These are phyloP conservation scores for Limnomonas spitsbergensis DNA, from an alignment of 139 green algal species.

Conservation along the genomic window DNA sequence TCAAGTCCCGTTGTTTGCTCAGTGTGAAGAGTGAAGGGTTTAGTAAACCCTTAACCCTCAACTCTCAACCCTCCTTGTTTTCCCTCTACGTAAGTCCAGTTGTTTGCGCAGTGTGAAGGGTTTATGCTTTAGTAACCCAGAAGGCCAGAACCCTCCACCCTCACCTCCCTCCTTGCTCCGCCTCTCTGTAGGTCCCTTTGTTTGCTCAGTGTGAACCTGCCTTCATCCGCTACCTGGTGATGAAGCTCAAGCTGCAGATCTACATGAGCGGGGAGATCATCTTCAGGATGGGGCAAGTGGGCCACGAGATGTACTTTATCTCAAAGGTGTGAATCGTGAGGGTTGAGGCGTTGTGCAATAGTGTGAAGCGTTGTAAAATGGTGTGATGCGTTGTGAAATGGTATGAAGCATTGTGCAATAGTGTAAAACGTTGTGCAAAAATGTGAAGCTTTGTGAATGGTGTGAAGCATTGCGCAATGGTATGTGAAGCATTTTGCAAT, in stretches of 20 bases:
- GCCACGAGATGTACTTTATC: conserved; percentile 64
- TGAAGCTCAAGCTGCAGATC: conserved; percentile 43
- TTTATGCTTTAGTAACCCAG: too few species aligned
- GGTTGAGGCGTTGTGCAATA: not conserved
- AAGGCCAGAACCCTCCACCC: not conserved
- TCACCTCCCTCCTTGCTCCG: not conserved
- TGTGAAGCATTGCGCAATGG: too few species aligned
- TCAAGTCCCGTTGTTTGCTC: too few species aligned
- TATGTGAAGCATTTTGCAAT: too few species aligned
- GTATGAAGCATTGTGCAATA: too few species aligned
- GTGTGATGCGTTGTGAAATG: too few species aligned
- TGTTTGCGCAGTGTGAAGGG: too few species aligned
- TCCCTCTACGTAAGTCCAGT: too few species aligned
- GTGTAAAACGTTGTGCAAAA: not conserved
- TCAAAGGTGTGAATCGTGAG: conserved; percentile 45
- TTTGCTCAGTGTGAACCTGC: conserved; percentile 52
- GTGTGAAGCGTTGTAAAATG: not conserved
- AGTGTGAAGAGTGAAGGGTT: too few species aligned
- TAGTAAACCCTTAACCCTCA: too few species aligned
- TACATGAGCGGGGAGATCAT: conserved; percentile 54
- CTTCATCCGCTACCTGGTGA: conserved; percentile 57
- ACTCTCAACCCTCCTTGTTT: too few species aligned
- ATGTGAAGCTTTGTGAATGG: too few species aligned
- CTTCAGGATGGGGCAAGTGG: conserved; percentile 56
- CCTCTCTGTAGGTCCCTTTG: conserved; percentile 41